These are phyloP conservation scores for Mycena vulgaris DNA, from an alignment of 768 basidiomycete species.

Conservation along the genomic window DNA sequence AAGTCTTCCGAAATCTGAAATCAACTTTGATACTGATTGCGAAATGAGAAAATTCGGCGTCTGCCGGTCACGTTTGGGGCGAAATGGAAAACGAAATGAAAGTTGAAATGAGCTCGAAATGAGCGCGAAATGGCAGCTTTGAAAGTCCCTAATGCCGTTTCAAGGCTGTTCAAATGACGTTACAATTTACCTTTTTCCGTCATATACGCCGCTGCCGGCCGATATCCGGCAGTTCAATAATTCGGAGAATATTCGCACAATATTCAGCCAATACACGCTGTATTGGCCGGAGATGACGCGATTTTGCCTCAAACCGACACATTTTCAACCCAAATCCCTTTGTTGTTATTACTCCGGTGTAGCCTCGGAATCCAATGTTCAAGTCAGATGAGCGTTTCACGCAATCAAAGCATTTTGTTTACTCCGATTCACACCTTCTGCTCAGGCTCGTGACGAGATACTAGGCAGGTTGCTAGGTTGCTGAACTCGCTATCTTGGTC, in stretches of 20 bases:
- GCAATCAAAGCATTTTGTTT: conserved; percentile 3
- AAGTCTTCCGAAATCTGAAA: no score
- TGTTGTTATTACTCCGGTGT: neutral
- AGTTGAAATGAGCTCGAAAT: no score
- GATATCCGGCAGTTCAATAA: conserved; percentile 3
- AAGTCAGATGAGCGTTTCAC: neutral
- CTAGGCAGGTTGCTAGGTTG: conserved; percentile 1
- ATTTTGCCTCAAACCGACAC: conserved; percentile 9
- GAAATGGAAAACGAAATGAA: no score
- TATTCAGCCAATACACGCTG: neutral
- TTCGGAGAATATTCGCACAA: conserved; percentile 4
- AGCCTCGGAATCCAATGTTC: conserved; percentile 4
- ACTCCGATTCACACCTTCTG: conserved; percentile 4
- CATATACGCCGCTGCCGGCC: neutral
- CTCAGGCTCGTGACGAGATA: conserved; percentile 3
- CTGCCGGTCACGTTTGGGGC: no score
- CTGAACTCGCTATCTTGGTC: conserved; percentile 3
- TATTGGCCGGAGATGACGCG: conserved; percentile 6
- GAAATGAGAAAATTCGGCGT: no score
- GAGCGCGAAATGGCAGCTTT: no score
- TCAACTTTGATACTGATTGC: no score
- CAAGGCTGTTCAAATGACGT: no score
- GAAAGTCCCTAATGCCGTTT: no score
- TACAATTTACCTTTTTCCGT: no score
- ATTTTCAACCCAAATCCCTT: neutral